These are phyloP conservation scores for Ophiocordyceps polyrhachis-furcata DNA, from an alignment of 2,329 filamentous ascomycete genomes.

Conservation along the genomic window DNA sequence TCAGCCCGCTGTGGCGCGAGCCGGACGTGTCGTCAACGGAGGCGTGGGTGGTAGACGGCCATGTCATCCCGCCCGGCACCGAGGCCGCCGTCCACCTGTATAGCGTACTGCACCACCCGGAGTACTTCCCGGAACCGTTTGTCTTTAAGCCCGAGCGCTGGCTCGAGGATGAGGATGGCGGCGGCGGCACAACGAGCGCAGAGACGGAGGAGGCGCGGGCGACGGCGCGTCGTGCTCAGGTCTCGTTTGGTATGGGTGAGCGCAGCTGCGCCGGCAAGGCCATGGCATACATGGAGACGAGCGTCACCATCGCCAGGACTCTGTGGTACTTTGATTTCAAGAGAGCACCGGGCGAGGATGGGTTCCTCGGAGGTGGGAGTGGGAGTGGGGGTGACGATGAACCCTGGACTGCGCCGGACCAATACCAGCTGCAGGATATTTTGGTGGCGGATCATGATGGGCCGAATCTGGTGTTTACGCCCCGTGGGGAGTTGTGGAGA, in stretches of 20 bases:
- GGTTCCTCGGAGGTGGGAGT: neutral
- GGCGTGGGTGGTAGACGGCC: constrained; percentile 1
- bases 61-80: constrained; percentile 1
- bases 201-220: neutral
- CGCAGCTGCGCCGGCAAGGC: constrained; percentile 1
- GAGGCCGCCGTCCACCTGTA: constrained; percentile 1
- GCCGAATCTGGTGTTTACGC: neutral
- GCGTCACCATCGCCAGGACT: constrained; percentile 1
- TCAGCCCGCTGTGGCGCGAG: constrained; percentile 1
- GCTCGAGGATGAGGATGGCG: constrained; percentile 1
- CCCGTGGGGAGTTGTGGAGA: neutral
- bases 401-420: neutral
- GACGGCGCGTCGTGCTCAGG: neutral
- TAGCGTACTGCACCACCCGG: constrained; percentile 1
- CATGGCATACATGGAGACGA: constrained; percentile 1
- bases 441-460: neutral
- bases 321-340: constrained; percentile 1
- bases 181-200: neutral
- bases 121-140: constrained; percentile 5
- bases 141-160: constrained; percentile 4
- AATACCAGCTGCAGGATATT: constrained; percentile 1
- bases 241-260: constrained; percentile 1
- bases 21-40: neutral
- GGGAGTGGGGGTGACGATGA: neutral
- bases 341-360: neutral